Conservation (phyloP, 2,329 filamentous ascomycete genomes). For the Fusarium keratoplasticum region DNA sequence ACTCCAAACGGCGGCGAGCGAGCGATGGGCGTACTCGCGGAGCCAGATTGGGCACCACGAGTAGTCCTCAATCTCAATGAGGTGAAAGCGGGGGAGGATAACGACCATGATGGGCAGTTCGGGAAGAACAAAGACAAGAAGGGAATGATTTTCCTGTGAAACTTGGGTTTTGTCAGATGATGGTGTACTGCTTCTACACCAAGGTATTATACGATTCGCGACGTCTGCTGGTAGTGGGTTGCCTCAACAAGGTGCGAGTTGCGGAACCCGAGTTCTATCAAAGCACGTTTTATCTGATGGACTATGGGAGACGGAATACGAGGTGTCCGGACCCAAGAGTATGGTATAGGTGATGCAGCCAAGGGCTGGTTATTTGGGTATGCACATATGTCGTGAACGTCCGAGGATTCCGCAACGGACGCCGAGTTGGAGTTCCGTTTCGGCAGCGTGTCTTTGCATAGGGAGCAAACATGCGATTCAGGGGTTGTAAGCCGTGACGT, state of each 20-base stretch:
- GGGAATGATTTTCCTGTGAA: neutral
- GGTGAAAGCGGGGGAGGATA: constrained; percentile 36
- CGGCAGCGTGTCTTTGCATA: neutral
- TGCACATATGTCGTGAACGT: neutral
- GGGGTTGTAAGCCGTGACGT: neutral
- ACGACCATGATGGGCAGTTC: constrained; percentile 23
- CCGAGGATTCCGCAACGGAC: neutral
- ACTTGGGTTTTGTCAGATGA: neutral
- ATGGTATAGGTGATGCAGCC: neutral
- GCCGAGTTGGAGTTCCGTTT: neutral
- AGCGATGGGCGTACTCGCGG: constrained; percentile 38
- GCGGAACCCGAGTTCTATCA: constrained; percentile 9
- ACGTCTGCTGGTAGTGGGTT: neutral
- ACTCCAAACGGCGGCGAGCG: constrained; percentile 34
- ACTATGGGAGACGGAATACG: neutral
- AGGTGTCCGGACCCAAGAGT: neutral
- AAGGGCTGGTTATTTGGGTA: neutral
- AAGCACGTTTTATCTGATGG: neutral
- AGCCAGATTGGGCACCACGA: constrained; percentile 39
- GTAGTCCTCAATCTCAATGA: constrained; percentile 40
- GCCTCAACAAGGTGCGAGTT: neutral
- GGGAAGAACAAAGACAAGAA: neutral
- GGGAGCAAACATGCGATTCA: neutral
- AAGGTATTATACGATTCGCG: constrained; percentile 5
- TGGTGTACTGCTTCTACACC: neutral